A percentile compares a stretch with the other conserved stretches of the same genome.
These are phyloP conservation scores for Sugiyamaella novakii DNA, from an alignment of 1,139 yeast genomes.

Conservation along the genomic window DNA sequence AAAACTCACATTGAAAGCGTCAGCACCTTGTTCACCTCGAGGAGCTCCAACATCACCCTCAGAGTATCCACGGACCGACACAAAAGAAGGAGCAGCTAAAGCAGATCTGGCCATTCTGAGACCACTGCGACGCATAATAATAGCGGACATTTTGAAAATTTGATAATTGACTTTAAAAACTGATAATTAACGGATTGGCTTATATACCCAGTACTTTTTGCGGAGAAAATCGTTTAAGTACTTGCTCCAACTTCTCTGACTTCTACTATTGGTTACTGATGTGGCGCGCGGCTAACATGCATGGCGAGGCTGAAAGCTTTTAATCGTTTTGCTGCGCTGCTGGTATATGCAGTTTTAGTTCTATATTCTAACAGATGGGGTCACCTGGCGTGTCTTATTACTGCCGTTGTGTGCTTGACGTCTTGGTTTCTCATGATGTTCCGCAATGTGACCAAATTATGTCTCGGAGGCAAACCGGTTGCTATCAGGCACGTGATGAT, in stretches of 20 bases:
- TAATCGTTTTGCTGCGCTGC: too few species aligned
- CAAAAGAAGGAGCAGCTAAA: slow-evolving; percentile 12
- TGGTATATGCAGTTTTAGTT: too few species aligned
- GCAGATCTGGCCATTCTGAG: slow-evolving; percentile 10
- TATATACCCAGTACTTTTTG: neutral
- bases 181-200: neutral
- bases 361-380: too few species aligned
- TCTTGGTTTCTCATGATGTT: too few species aligned
- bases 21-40: slow-evolving; percentile 51
- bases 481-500: too few species aligned
- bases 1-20: slow-evolving; percentile 52
- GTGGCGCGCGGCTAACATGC: neutral
- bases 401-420: too few species aligned
- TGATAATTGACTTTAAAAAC: neutral
- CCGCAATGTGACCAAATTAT: too few species aligned
- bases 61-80: slow-evolving; percentile 27
- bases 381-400: too few species aligned
- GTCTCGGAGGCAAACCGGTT: too few species aligned
- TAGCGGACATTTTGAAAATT: slow-evolving; percentile 15
- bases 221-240: neutral
- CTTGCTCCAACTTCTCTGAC: neutral
- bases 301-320: neutral
- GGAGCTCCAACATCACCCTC: slow-evolving; percentile 60
- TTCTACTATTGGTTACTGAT: neutral
- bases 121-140: slow-evolving; percentile 16